Evolutionary conservation across 1,139 yeast species (phyloP).

Genomic region (Ogataea hybrid): DNA sequence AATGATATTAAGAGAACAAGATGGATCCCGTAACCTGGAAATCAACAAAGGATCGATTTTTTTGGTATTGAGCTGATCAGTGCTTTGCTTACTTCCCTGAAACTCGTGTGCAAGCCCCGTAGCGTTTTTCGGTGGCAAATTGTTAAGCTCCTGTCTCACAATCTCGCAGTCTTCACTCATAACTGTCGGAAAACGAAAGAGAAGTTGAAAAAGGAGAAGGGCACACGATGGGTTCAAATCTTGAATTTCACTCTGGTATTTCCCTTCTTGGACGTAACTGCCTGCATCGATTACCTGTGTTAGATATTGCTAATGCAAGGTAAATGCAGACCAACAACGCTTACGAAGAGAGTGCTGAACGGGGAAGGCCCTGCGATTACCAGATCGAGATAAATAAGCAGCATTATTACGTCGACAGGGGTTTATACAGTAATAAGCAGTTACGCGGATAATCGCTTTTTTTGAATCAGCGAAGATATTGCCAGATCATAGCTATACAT

Average conservation of each 20-base stretch:
- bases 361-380: too few relatives aligned
- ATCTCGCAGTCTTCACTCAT: background rate
- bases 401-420: too few relatives aligned
- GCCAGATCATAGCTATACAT: too few relatives aligned
- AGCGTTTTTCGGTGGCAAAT: too few relatives aligned
- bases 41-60: conserved; percentile 1
- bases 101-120: too few relatives aligned
- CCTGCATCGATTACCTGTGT: conserved; percentile 4
- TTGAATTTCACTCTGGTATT: conserved; percentile 5
- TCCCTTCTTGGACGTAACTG: conserved; percentile 1
- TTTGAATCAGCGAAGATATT: too few relatives aligned
- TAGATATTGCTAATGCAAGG: background rate
- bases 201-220: too few relatives aligned
- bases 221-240: background rate
- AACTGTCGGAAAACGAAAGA: background rate
- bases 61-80: background rate
- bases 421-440: too few relatives aligned
- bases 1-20: conserved; percentile 13
- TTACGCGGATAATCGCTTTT: too few relatives aligned
- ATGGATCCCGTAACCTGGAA: conserved; percentile 10
- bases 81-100: background rate
- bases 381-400: too few relatives aligned
- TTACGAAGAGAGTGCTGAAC: background rate
- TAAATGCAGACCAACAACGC: background rate
- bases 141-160: too few relatives aligned